Base-by-base conservation (phyloP, 2,329 filamentous ascomycete species). In the Calonectria montana region DNA sequence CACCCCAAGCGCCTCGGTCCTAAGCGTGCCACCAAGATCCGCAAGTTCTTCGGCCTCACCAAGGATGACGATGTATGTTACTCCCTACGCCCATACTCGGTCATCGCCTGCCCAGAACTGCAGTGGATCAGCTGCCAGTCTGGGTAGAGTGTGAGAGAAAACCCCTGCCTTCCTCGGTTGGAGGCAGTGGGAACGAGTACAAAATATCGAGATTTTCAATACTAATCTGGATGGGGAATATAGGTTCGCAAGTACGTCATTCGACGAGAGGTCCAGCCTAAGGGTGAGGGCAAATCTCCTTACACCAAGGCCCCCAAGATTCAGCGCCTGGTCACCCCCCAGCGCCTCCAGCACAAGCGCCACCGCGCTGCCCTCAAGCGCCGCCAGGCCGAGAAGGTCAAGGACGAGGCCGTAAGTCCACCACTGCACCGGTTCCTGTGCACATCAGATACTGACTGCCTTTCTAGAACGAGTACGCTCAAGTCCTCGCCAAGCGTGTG, bases 221-320 rank as follows among this genome's bases (percentile, higher is more conserved):
- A 82, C 84, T 86, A 86, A 86, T 84, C 79, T 77, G 70, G 69
- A 77, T 73, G 68, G 75, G 80, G 76, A 79, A 81, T 82, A 81
- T 90, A 96, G 94, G 94, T 97, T 89, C 96, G 97, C 91, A 98
- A 98, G 91, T 99, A 98, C 90, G 97, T 99, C 88, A 98, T 99
- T 85, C 97, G 97, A 87, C 97, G 97, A 87, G 97, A 98, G 88
- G 93, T 99, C 84, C 92, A 95, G 90, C 94, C 95, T 86, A 97
- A 97, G 94, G 94, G 93, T 85, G 97, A 98, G 91, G 96, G 95
- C 89, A 97, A 97, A 90, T 94, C 94, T 90, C 89, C 96, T 83
- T 98, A 98, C 93, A 98, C 96, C 94, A 99, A 99, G 94, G 97
- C 97, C 83, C 97, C 97, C 88, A 97, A 96, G 92, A 99, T 99